A percentile compares a stretch with the other conserved stretches of the same genome.
Conservation (phyloP, 805 yeast species). For the Kuraishia floccosa region DNA sequence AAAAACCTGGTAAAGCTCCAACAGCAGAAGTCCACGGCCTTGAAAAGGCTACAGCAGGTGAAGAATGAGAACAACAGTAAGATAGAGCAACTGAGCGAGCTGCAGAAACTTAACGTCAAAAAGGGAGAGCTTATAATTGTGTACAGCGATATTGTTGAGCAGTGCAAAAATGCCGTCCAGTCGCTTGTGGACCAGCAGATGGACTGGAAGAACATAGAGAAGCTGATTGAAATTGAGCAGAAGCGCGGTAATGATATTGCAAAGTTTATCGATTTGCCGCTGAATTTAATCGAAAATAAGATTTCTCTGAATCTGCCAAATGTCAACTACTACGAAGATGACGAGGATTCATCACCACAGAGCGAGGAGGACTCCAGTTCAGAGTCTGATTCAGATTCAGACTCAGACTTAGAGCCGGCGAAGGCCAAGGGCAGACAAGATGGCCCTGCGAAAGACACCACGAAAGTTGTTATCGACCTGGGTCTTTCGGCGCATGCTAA, state of each 20-base stretch:
- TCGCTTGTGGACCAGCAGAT: conserved; percentile 65
- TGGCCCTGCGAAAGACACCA: conserved; percentile 18
- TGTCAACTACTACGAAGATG: conserved; percentile 23
- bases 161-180: conserved; percentile 59
- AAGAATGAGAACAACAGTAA: conserved; percentile 61
- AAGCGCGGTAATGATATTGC: conserved; percentile 57
- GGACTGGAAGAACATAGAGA: conserved; percentile 91
- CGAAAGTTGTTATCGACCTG: conserved; percentile 60
- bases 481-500: conserved; percentile 76
- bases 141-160: conserved; percentile 61
- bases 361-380: conserved; percentile 12
- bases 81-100: conserved; percentile 49
- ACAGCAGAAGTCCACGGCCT: conserved; percentile 66
- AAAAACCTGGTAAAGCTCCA: conserved; percentile 67
- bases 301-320: conserved; percentile 47
- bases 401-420: conserved; percentile 23
- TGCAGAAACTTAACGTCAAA: conserved; percentile 49
- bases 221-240: conserved; percentile 60
- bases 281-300: conserved; percentile 59
- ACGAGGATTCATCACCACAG: conserved; percentile 1
- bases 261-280: conserved; percentile 45
- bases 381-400: conserved; percentile 23
- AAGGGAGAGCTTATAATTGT: conserved; percentile 68
- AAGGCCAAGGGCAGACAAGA: conserved; percentile 7
- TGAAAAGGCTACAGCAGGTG: conserved; percentile 64